A percentile compares a stretch with the other conserved stretches of the same genome.
Conservation (phyloP, 306 rosid species). For the Corylus avellana region DNA sequence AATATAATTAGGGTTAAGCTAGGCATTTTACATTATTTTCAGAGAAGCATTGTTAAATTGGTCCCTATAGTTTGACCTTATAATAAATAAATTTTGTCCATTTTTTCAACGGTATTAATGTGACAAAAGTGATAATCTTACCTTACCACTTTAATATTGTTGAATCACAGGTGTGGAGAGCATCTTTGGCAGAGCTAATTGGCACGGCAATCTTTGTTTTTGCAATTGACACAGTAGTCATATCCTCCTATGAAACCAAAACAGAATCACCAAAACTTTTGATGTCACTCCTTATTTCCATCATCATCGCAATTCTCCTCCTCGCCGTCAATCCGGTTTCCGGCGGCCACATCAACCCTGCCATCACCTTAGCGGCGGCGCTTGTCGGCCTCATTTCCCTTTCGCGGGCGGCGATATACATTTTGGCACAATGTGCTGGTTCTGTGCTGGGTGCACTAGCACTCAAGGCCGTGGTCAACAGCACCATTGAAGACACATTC, state of each 20-base stretch:
- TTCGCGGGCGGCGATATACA: slow-evolving; percentile 41
- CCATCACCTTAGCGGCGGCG: slow-evolving; percentile 28
- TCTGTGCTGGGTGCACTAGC: slow-evolving; percentile 44
- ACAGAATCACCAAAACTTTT: slow-evolving; percentile 33
- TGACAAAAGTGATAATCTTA: too few relatives aligned
- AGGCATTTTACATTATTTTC: too few relatives aligned
- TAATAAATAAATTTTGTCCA: too few relatives aligned
- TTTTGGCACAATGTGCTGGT: slow-evolving; percentile 36
- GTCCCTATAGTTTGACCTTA: too few relatives aligned
- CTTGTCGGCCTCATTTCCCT: slow-evolving; percentile 37
- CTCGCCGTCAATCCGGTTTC: slow-evolving; percentile 37
- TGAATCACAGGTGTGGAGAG: slow-evolving; percentile 40
- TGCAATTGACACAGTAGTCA: slow-evolving; percentile 41
- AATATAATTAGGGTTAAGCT: too few relatives aligned
- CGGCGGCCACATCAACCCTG: slow-evolving; percentile 45
- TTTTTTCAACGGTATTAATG: too few relatives aligned
- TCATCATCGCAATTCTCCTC: slow-evolving; percentile 28
- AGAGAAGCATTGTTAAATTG: too few relatives aligned
- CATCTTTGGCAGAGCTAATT: slow-evolving; percentile 39
- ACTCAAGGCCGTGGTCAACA: slow-evolving; percentile 39
- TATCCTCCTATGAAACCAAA: slow-evolving; percentile 37
- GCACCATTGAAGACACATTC: slow-evolving; percentile 22
- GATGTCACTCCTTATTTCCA: slow-evolving; percentile 30
- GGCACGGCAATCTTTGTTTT: slow-evolving; percentile 41
- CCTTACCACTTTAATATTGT: not conserved